Percentiles rank a stretch among this genome's conserved stretches.
Evolutionary conservation across 2,329 filamentous ascomycete genomes (phyloP).

Genomic region (Fusarium drepaniforme): DNA sequence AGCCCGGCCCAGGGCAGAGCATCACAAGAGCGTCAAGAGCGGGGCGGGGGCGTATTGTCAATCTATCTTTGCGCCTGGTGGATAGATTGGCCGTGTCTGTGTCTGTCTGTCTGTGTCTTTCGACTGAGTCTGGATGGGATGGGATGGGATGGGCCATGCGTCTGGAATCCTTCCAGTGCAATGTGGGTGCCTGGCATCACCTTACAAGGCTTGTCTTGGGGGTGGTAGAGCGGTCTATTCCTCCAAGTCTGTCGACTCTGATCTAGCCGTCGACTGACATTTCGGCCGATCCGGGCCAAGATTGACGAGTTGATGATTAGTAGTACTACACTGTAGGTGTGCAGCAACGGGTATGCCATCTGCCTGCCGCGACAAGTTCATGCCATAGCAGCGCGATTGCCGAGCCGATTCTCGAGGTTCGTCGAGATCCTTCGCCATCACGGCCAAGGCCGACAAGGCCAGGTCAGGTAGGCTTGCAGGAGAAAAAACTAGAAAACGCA

Average conservation of each 20-base stretch:
- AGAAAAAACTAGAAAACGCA: slow-evolving; percentile 6
- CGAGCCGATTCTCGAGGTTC: slow-evolving; percentile 21
- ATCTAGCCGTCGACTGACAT: slow-evolving; percentile 8
- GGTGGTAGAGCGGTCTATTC: slow-evolving; percentile 2
- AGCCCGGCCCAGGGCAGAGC: slow-evolving; percentile 28
- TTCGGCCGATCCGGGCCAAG: slow-evolving; percentile 5
- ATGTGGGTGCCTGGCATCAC: slow-evolving; percentile 21
- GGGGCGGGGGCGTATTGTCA: slow-evolving; percentile 19
- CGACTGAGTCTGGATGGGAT: slow-evolving; percentile 5
- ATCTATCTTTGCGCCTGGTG: slow-evolving; percentile 14
- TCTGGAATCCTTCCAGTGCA: slow-evolving; percentile 8
- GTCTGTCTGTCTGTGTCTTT: background rate
- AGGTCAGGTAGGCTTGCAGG: background rate
- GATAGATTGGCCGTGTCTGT: background rate
- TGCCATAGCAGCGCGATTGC: background rate
- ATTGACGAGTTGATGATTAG: background rate
- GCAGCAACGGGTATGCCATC: background rate
- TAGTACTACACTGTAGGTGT: background rate
- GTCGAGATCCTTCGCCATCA: slow-evolving; percentile 6
- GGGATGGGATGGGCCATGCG: slow-evolving; percentile 9
- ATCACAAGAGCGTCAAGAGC: slow-evolving; percentile 26
- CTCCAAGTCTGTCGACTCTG: background rate
- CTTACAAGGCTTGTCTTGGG: slow-evolving; percentile 8
- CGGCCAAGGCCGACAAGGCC: background rate
- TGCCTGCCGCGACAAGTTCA: slow-evolving; percentile 4